A percentile compares a stretch with the other conserved stretches of the same genome.
These are phyloP conservation scores for Leccinum griseonigrum DNA, from an alignment of 1,284 basidiomycete genomes.

Conservation along the genomic window DNA sequence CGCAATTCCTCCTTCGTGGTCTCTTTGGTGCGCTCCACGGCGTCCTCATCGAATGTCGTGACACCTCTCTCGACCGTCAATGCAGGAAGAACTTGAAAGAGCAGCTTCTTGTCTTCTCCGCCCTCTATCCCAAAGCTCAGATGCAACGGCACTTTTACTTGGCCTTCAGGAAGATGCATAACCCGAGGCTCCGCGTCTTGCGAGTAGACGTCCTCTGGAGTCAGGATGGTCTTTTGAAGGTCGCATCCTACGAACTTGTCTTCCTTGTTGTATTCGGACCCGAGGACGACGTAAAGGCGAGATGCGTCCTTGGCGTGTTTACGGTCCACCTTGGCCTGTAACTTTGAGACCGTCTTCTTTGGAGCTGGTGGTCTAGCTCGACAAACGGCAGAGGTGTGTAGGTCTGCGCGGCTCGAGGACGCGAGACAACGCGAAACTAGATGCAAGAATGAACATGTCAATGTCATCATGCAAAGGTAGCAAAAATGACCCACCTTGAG, in stretches of 20 bases:
- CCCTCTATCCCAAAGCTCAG: slow-evolving; percentile 63
- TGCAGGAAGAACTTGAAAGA: slow-evolving; percentile 60
- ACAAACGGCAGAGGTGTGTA: slow-evolving; percentile 56
- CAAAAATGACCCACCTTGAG: slow-evolving; percentile 28
- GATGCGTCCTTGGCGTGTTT: slow-evolving; percentile 40
- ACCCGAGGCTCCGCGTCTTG: slow-evolving; percentile 11
- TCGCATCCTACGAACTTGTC: slow-evolving; percentile 63
- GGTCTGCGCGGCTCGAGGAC: slow-evolving; percentile 41
- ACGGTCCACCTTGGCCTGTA: slow-evolving; percentile 46
- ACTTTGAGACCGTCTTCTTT: slow-evolving; percentile 49
- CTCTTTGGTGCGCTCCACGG: slow-evolving; percentile 18
- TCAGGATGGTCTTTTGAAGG: slow-evolving; percentile 61
- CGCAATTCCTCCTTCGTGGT: slow-evolving; percentile 43
- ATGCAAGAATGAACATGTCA: background rate
- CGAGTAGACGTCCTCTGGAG: slow-evolving; percentile 46
- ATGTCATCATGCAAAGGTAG: background rate
- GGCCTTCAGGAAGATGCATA: slow-evolving; percentile 27
- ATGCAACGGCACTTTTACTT: slow-evolving; percentile 44
- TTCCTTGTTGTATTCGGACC: slow-evolving; percentile 60
- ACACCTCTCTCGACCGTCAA: slow-evolving; percentile 38
- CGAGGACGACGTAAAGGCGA: slow-evolving; percentile 71
- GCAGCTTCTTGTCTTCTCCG: slow-evolving; percentile 47
- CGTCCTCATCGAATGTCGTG: slow-evolving; percentile 19
- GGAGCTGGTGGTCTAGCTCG: slow-evolving; percentile 38
- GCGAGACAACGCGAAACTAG: slow-evolving; percentile 44